These are phyloP conservation scores for Tetrapisispora taiwanensis DNA, from an alignment of 805 yeast genomes.

Conservation along the genomic window DNA sequence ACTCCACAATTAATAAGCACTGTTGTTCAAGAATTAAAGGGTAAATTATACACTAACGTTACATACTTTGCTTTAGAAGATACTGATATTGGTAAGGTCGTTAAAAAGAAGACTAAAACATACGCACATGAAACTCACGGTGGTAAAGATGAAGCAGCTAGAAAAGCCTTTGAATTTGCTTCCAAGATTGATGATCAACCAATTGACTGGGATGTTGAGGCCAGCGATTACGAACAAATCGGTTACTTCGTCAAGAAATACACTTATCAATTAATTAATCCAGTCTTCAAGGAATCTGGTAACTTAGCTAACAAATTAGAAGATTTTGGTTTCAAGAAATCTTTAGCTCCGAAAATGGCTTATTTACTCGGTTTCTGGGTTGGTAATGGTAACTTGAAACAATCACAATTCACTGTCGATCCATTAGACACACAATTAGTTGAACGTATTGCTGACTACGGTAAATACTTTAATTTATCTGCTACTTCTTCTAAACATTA, in stretches of 20 bases:
- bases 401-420: constrained; percentile 16
- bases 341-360: constrained; percentile 18
- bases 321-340: constrained; percentile 9
- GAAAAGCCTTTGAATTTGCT: constrained; percentile 19
- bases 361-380: constrained; percentile 34
- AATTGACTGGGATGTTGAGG: constrained; percentile 36
- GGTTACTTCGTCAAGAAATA: constrained; percentile 21
- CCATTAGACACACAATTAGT: constrained; percentile 13
- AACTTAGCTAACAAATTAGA: constrained; percentile 16
- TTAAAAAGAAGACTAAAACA: constrained; percentile 3
- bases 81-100: constrained; percentile 6
- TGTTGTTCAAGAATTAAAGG: constrained; percentile 5
- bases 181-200: constrained; percentile 7
- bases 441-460: constrained; percentile 14
- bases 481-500: background rate
- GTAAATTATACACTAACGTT: constrained; percentile 15
- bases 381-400: constrained; percentile 19
- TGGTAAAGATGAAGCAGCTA: constrained; percentile 11
- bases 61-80: constrained; percentile 16
- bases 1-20: background rate
- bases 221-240: constrained; percentile 26
- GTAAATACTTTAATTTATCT: background rate
- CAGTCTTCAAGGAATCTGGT: constrained; percentile 27
- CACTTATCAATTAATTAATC: constrained; percentile 30
- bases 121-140: constrained; percentile 12